Base-by-base conservation (phyloP, 2,329 filamentous ascomycete genomes). In the Neoascochyta sp. region DNA sequence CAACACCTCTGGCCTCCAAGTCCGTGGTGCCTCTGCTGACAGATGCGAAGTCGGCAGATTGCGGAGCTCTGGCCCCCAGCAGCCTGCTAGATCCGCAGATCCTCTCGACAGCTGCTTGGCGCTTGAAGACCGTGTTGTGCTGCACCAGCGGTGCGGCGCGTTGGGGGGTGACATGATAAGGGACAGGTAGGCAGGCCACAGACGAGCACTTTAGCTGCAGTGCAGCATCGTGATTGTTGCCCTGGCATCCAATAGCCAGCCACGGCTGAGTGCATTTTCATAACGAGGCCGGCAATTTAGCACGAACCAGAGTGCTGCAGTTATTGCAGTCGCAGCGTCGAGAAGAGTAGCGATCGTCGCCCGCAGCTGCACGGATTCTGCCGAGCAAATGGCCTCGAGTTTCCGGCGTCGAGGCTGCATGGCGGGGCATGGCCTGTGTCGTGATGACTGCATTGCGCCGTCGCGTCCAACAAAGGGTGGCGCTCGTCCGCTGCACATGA, bases 401-500 rank as follows among this genome's bases (percentile, higher is more conserved):
- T n/a, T n/a, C n/a, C n/a, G n/a, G n/a, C n/a, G n/a, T n/a, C n/a
- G n/a, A n/a, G n/a, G n/a, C n/a, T n/a, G n/a, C n/a, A n/a, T n/a
- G n/a, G n/a, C n/a, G n/a, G n/a, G n/a, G n/a, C n/a, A n/a, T n/a
- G n/a, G n/a, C n/a, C n/a, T n/a, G n/a, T n/a, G 41, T 48, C 32
- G 32, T 34, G 41, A 41, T 45, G 40, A 36, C 24, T 32, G 31
- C 22, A 29, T 33, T 27, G 23, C 42, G 37, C 26, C 29, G 32
- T 34, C 36, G 39, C 32, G 35, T 27, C 24, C 20, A 34, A 22
- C 29, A 43, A 25, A 24, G 25, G 11, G 39, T 52, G 39, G 47
- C 40, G 45, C 35, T 24, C 20, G 25, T 39, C 34, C 34, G 34
- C 43, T 49, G 45, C 45, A 51, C 25, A 42, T 43, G 34, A 38